Percentiles rank a stretch among this genome's conserved stretches.
Evolutionary conservation across 768 basidiomycete species (phyloP).

Genomic region (Basidioascus undulatus): DNA sequence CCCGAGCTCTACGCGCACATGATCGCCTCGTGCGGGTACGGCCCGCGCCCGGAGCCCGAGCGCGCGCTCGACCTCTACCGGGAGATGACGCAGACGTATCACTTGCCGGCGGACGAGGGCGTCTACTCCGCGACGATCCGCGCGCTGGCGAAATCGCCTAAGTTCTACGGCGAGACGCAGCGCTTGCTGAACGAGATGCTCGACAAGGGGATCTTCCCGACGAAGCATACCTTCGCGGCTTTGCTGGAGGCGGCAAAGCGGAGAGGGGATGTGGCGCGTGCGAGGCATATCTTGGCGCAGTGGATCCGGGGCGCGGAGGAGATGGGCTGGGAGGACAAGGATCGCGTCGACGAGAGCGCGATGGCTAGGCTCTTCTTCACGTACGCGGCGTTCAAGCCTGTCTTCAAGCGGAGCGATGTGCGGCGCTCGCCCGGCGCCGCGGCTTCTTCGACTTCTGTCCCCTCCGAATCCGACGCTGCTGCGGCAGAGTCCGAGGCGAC

Average conservation of each 20-base stretch:
- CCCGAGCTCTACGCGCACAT: constrained; percentile 49
- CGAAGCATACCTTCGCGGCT: constrained; percentile 45
- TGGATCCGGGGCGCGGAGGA: constrained; percentile 28
- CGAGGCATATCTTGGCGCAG: constrained; percentile 78
- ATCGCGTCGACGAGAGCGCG: constrained; percentile 33
- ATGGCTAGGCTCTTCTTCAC: constrained; percentile 71
- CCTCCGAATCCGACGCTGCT: not conserved
- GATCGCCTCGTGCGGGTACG: constrained; percentile 57
- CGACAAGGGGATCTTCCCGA: constrained; percentile 31
- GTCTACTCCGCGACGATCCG: constrained; percentile 65
- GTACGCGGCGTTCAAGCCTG: constrained; percentile 55
- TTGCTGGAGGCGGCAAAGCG: constrained; percentile 77
- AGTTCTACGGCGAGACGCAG: constrained; percentile 54
- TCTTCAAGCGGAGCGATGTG: constrained; percentile 22
- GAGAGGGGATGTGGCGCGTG: constrained; percentile 53
- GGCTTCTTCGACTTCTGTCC: not conserved
- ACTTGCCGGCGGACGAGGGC: constrained; percentile 28
- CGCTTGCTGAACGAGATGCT: constrained; percentile 69
- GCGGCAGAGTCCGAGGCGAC: constrained; percentile 7
- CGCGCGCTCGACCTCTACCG: constrained; percentile 78
- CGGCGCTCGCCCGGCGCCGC: constrained; percentile 1
- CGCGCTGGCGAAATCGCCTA: constrained; percentile 35
- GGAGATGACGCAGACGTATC: constrained; percentile 39
- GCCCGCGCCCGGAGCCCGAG: constrained; percentile 48
- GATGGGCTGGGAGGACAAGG: constrained; percentile 8